Evolutionary conservation across 352 stramenopile genomes (phyloP).

Genomic region (Globisporangium recalcitrans): DNA sequence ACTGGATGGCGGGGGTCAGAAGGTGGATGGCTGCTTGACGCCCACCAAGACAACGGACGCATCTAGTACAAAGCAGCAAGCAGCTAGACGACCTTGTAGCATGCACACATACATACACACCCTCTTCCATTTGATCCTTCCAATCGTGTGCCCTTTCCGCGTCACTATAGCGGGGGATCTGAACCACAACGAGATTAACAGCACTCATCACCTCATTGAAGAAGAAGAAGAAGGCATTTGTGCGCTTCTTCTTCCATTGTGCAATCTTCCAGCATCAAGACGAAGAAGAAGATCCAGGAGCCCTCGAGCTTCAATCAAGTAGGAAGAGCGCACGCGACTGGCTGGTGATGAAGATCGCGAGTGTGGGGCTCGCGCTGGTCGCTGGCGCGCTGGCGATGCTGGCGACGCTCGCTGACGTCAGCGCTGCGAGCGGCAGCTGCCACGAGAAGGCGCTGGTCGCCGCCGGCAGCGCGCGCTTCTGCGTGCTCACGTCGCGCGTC

Average conservation of each 20-base stretch:
- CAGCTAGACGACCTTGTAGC: background rate
- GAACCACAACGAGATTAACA: background rate
- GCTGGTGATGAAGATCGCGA: constrained; percentile 4
- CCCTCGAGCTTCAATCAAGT: background rate
- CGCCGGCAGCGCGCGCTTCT: constrained; percentile 29
- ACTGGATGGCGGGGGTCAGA: too few species aligned
- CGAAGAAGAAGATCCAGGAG: background rate
- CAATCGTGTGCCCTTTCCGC: background rate
- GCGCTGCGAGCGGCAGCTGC: constrained; percentile 6
- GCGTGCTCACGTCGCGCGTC: constrained; percentile 29
- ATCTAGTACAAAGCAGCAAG: background rate
- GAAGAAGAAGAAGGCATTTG: background rate
- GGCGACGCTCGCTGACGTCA: background rate
- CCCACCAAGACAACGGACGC: background rate
- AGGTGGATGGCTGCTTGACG: too few species aligned
- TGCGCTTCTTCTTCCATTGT: background rate
- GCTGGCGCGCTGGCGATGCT: background rate
- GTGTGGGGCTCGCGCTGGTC: constrained; percentile 10
- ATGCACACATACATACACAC: background rate
- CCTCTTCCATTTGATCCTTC: background rate
- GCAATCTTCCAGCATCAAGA: constrained; percentile 10
- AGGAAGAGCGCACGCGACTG: background rate
- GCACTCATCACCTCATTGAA: background rate
- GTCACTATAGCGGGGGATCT: constrained; percentile 1
- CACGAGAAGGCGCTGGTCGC: constrained; percentile 17